These are phyloP conservation scores for Laguncularia racemosa DNA, from an alignment of 345 rosid species.

Conservation along the genomic window DNA sequence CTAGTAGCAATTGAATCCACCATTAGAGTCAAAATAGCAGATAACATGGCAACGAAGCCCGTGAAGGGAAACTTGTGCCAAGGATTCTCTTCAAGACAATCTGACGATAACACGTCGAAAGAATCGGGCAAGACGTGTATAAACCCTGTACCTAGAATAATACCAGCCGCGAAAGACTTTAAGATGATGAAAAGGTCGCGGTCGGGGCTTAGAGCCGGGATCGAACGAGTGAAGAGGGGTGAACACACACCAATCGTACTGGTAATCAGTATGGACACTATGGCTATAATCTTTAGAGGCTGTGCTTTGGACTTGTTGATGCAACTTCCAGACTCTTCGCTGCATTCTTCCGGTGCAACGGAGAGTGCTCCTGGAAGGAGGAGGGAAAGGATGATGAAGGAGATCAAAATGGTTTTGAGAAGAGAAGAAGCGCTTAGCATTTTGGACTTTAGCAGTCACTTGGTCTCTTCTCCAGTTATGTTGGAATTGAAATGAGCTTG, in stretches of 20 bases:
- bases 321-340: slow-evolving; percentile 23
- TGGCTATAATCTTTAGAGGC: slow-evolving; percentile 53
- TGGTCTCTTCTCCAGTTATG: no score
- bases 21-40: slow-evolving; percentile 46
- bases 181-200: slow-evolving; percentile 40
- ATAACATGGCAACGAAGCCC: slow-evolving; percentile 75
- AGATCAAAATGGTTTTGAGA: slow-evolving; percentile 6
- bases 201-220: slow-evolving; percentile 60
- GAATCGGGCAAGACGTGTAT: slow-evolving; percentile 89
- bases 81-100: slow-evolving; percentile 53
- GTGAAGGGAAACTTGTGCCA: slow-evolving; percentile 86
- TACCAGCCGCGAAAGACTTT: slow-evolving; percentile 66
- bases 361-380: slow-evolving; percentile 12
- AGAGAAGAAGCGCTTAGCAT: no score
- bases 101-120: slow-evolving; percentile 54
- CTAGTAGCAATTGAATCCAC: slow-evolving; percentile 67
- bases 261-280: slow-evolving; percentile 31
- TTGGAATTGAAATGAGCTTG: no score
- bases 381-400: slow-evolving; percentile 16
- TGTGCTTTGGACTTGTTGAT: slow-evolving; percentile 41
- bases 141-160: slow-evolving; percentile 76
- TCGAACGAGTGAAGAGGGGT: slow-evolving; percentile 45
- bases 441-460: no score
- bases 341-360: slow-evolving; percentile 16
- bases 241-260: slow-evolving; percentile 55